A percentile compares a stretch with the other conserved stretches of the same genome.
phyloP scores from a whole-genome alignment of 2,329 filamentous ascomycete species.

The Beauveria brongniartii region DNA sequence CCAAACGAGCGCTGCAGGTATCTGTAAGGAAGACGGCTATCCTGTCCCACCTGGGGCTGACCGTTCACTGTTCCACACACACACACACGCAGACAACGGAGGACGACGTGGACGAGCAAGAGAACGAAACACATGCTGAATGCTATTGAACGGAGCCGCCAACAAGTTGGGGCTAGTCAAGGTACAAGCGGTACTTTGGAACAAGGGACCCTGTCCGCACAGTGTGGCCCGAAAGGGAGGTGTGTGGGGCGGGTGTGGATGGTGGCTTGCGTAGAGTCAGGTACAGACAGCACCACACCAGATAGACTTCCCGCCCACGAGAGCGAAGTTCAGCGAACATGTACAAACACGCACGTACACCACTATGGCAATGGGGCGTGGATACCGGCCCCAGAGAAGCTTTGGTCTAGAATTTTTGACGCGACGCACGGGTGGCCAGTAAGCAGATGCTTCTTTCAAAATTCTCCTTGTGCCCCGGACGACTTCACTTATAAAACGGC shows the following conservation, averaged over 20 bases:
- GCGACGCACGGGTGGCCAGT: background rate
- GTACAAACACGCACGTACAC: background rate
- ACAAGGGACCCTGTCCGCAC: background rate
- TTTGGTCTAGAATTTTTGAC: conserved; percentile 10
- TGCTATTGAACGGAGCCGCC: background rate
- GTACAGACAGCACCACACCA: conserved; percentile 3
- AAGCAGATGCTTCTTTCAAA: conserved; percentile 5
- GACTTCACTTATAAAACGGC: conserved; percentile 5
- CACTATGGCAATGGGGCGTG: background rate
- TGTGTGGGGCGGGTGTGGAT: conserved; percentile 1
- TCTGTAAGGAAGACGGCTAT: background rate
- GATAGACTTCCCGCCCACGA: conserved; percentile 6
- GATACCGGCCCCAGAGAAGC: background rate
- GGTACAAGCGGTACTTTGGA: conserved; percentile 5
- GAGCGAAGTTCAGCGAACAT: background rate
- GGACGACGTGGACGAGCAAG: background rate
- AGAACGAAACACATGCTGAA: background rate
- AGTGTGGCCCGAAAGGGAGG: conserved; percentile 6
- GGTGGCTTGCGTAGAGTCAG: conserved; percentile 9
- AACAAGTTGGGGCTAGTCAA: background rate
- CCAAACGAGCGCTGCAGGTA: background rate
- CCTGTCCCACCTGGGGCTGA: background rate
- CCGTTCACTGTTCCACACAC: conserved; percentile 5
- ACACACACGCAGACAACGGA: background rate
- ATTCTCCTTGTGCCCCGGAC: background rate